Percentiles rank a stretch among this genome's conserved stretches.
Evolutionary conservation across 139 green algal genomes (phyloP).

Genomic region (Gonium pectorale): DNA sequence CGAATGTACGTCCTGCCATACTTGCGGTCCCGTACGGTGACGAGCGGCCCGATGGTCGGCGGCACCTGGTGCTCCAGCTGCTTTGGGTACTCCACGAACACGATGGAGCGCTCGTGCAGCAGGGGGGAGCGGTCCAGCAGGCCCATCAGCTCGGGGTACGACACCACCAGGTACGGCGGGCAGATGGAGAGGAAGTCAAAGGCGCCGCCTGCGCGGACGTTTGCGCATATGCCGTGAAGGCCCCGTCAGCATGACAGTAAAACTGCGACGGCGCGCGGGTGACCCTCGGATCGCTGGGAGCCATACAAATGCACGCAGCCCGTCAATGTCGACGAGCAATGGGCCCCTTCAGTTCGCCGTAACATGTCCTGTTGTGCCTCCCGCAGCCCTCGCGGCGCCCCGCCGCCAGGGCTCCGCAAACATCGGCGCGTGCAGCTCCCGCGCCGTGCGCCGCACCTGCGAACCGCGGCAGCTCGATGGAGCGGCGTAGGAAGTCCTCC

Average conservation of each 20-base stretch:
- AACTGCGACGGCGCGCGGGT: no score
- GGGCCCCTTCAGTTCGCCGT: no score
- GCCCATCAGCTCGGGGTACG: conserved; percentile 85
- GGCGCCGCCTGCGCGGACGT: conserved; percentile 62
- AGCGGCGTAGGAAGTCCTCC: conserved; percentile 81
- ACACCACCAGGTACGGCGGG: conserved; percentile 92
- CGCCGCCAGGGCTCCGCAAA: no score
- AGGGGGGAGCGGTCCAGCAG: conserved; percentile 81
- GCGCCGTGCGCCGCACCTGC: no score
- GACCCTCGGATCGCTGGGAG: no score
- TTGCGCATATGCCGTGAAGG: no score
- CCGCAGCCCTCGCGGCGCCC: no score
- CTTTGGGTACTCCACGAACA: conserved; percentile 92
- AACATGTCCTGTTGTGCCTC: no score
- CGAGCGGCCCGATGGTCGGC: conserved; percentile 23
- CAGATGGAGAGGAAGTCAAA: conserved; percentile 96
- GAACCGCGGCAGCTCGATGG: conserved; percentile 52
- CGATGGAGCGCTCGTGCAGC: conserved; percentile 72
- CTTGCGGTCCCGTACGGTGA: conserved; percentile 77
- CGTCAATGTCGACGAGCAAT: no score
- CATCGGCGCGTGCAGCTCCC: no score
- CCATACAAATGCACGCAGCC: no score
- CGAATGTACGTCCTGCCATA: conserved; percentile 90
- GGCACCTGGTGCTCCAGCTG: conserved; percentile 64
- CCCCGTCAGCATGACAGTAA: no score